Evolutionary conservation across 176 grass and related monocot genomes (phyloP).

Genomic region (Echinochloa phyllopogon): DNA sequence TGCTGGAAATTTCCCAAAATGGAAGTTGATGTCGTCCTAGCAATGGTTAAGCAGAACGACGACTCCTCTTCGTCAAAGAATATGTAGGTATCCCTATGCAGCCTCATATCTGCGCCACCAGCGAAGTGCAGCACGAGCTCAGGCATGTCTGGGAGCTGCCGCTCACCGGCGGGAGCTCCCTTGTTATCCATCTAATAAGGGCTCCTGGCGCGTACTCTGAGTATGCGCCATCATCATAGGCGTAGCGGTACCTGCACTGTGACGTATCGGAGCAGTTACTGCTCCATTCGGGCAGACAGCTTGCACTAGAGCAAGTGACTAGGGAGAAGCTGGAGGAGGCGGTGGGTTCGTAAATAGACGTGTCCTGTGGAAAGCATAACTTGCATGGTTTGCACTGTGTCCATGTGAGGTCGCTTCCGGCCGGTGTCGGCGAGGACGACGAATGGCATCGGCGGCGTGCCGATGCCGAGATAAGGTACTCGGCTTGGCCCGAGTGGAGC

Average conservation of each 20-base stretch:
- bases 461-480: constrained; percentile 50
- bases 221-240: neutral
- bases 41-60: neutral
- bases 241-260: constrained; percentile 20
- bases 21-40: neutral
- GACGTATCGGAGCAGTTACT: neutral
- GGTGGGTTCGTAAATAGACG: neutral
- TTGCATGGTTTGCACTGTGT: constrained; percentile 49
- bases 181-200: too few species aligned
- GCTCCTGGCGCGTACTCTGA: too few species aligned
- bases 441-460: constrained; percentile 33
- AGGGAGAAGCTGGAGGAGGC: neutral
- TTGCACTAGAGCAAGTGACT: neutral
- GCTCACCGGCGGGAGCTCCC: too few species aligned
- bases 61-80: neutral
- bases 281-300: neutral
- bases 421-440: constrained; percentile 45
- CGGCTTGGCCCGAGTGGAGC: neutral
- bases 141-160: constrained; percentile 22
- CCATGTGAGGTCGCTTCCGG: constrained; percentile 71
- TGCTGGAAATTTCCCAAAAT: neutral
- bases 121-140: constrained; percentile 53
- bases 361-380: neutral
- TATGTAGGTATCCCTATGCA: constrained; percentile 23
- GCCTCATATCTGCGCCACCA: constrained; percentile 50